Evolutionary conservation across 2,329 filamentous ascomycete species (phyloP).

Genomic region (Incumbomyces lentus): DNA sequence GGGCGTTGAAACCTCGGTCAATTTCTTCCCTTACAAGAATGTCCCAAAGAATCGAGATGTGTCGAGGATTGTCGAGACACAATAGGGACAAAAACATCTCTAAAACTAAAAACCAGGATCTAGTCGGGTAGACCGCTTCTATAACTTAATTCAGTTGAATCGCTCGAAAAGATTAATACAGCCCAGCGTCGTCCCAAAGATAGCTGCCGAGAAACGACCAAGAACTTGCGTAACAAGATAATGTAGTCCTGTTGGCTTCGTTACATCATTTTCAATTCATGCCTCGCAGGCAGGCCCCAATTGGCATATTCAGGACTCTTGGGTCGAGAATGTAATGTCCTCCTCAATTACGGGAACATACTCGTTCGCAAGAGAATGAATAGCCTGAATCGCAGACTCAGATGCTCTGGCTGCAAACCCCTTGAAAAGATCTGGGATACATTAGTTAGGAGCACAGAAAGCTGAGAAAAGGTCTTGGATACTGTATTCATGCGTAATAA

Average conservation of each 20-base stretch:
- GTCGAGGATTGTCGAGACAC: background rate
- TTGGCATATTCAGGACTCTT: background rate
- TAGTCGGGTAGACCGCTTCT: too few species aligned
- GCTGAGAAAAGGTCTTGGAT: slow-evolving; percentile 27
- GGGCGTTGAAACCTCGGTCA: too few species aligned
- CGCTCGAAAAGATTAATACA: too few species aligned
- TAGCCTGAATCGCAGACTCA: slow-evolving; percentile 54
- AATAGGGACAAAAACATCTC: too few species aligned
- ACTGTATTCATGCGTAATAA: slow-evolving; percentile 76
- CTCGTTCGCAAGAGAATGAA: slow-evolving; percentile 52
- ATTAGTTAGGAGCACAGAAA: slow-evolving; percentile 22
- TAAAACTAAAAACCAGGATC: too few species aligned
- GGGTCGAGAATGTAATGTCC: slow-evolving; percentile 54
- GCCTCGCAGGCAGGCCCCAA: background rate
- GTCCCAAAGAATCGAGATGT: background rate
- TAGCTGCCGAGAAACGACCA: too few species aligned
- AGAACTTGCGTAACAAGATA: too few species aligned
- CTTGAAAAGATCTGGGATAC: slow-evolving; percentile 40
- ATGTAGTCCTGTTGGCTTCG: too few species aligned
- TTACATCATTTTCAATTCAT: background rate
- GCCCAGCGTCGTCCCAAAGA: too few species aligned
- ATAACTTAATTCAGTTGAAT: too few species aligned
- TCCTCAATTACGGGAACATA: slow-evolving; percentile 64
- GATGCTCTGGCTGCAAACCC: slow-evolving; percentile 69
- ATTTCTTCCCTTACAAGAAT: too few species aligned